Evolutionary conservation across 192 early-diverging fungal genomes (phyloP), one percentile per base, ranked within the genome.

Genomic region (Coemansia sp.): DNA sequence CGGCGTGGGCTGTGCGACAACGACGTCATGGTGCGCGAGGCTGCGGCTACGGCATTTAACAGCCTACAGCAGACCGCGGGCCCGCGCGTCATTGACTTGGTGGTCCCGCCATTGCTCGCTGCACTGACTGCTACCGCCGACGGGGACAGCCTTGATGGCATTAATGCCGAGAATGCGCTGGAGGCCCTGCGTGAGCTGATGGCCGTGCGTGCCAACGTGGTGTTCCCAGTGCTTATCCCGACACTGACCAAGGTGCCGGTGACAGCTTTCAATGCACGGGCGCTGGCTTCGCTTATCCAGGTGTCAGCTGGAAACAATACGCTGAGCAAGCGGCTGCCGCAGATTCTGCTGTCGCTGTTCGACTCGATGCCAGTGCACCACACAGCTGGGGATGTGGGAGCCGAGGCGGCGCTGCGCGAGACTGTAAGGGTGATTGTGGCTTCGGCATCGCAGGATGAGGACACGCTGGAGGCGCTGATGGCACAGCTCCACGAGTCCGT

Each of bases 141-240:
- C 37, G 56, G 42, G 52, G 32, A 19, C 6, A 34, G 32, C 3
- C 37, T 60, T 11, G 60, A 43, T 4, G 71, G 71, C 9, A 74
- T 74, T 37, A 53, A 67, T 17, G 66, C 75, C 18, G 72, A 71
- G 19, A 87, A 90, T 64, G 97, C 95, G 11, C 78, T 99, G 71
- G 91, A 94, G 69, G 97, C 93, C 34, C 80, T 99, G 54, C 97
- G 97, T 76, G 93, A 97, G 70, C 90, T 99, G 52, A 98, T 97
- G 95, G 86, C 92, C 12, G 93, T 98, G 39, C 90, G 93, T n/a
- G 91, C 91, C 56, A 90, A 92, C 61, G 93, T 95, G 3, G 97
- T 99, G 8, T 97, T 99, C 91, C 97, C 97, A 8, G 95, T 96
- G 29, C 83, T 99, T 50, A 95, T 99, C 56, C 97, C 97, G 3